Percentiles rank a stretch among this genome's conserved stretches.
Conservation (phyloP, 2,329 filamentous ascomycete genomes). For the Phaeosphaeria sp. region DNA sequence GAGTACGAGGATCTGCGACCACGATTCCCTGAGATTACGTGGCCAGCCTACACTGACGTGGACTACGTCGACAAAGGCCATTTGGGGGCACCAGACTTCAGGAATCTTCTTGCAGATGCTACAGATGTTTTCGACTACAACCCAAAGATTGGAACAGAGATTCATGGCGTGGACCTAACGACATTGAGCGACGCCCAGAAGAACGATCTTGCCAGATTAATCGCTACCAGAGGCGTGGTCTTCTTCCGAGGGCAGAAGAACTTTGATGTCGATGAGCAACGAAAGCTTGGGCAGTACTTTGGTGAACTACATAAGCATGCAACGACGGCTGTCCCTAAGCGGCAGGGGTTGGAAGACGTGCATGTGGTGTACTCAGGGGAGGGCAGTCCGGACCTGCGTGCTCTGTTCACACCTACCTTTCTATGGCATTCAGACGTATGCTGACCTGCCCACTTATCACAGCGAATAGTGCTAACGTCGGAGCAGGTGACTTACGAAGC, state of each 20-base stretch:
- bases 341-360: constrained; percentile 60
- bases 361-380: constrained; percentile 64
- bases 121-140: constrained; percentile 64
- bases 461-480: background rate
- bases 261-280: constrained; percentile 61
- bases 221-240: constrained; percentile 63
- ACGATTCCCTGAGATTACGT: constrained; percentile 60
- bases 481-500: constrained; percentile 62
- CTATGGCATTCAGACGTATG: constrained; percentile 63
- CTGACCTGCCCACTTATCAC: constrained; percentile 9
- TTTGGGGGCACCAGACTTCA: constrained; percentile 61
- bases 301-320: constrained; percentile 63
- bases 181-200: constrained; percentile 59
- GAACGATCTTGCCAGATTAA: constrained; percentile 61
- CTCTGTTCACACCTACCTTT: constrained; percentile 62
- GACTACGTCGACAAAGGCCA: constrained; percentile 62
- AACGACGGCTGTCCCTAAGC: constrained; percentile 59
- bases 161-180: constrained; percentile 59
- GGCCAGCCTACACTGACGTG: constrained; percentile 57
- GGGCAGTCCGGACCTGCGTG: constrained; percentile 59
- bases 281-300: constrained; percentile 60
- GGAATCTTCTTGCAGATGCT: constrained; percentile 58
- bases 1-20: constrained; percentile 60
- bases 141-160: constrained; percentile 62
- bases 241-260: constrained; percentile 64